Evolutionary conservation across 768 basidiomycete species (phyloP), one percentile per base, ranked within the genome.

Genomic region (Nidularia sp.): DNA sequence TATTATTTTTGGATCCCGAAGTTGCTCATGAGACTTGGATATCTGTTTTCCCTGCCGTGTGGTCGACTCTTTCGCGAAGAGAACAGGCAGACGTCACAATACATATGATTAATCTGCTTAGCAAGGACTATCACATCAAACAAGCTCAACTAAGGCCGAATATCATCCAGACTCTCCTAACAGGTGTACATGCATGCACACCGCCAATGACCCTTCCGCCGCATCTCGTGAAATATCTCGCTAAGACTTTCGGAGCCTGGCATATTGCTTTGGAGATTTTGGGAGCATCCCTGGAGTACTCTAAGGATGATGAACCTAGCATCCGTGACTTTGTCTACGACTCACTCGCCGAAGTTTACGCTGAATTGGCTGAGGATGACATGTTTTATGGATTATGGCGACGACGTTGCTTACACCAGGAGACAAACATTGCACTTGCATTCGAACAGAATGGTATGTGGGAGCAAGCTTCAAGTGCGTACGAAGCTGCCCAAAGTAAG

Each of bases 401-500:
- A 32, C 83, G 89, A 45, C 90, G 97, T 7, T 87, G 85, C 45
- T 78, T 93, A n/a, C 90, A 92, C 58, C 67, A 78, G 2, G 97
- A 99, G 60, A 98, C 95, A 13, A 97, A 96, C 56, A 78, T 84
- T 9, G 90, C 85, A 2, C 74, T 95, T 22, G 84, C 92, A 2
- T 93, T 88, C 59, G 97, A 99, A 68, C 97, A 99, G 66, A 90
- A 90, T 55, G 97, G 97, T 9, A 87, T 98, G 80, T 99, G 96
- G 95, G 88, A 91, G 32, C 86, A 94, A 61, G 94, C 97, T 0
- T 82, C 90, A 36, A 82, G 76, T 54, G 80, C 86, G 39, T 98
- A 99, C 67, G 97, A 99, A 68, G 71, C 75, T 25, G 97, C 95
- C 1, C 95, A 98, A 69, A 85, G 75, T 57, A 90, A 86, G 66